Evolutionary conservation across 1,284 basidiomycete genomes (phyloP), one percentile per base, ranked within the genome.

Genomic region (Cutaneotrichosporon sp.): DNA sequence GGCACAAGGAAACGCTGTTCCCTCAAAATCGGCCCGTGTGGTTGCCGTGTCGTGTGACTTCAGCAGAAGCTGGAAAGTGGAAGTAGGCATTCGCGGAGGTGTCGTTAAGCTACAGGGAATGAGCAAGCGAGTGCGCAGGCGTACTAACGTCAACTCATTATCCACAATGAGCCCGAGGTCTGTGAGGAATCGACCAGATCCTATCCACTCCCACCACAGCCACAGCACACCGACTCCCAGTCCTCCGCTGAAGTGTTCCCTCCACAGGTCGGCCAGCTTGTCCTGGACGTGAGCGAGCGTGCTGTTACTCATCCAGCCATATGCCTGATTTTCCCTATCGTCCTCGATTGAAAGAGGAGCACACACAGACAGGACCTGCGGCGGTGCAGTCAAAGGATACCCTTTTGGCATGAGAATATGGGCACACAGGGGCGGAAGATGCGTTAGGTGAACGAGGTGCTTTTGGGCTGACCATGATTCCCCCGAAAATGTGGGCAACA

Each of bases 121-220:
- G 27, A 11, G 20, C 22, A n/a, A 22, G 3, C n/a, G 5, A 5
- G 8, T 12, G 24, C 6, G 6, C 6, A 29, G 27, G 27, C 27
- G 12, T 6, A 39, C 24, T 25, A 20, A 39, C 38, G 24, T 39
- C 22, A 39, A 24, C 4, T 20, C 26, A n/a, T 45, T 45, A 20
- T 52, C 54, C 10, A 57, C 27, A 10, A 55, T 12, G 32, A 67
- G 24, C 4, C 54, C 62, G 8, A 64, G 24, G 16, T 68, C 65
- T 0, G 3, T 3, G 1, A 72, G 50, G 31, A 68, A 72, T 1
- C 66, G 61, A 4, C 66, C 69, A 12, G 32, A 57, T 1, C 61
- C 61, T 0, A 74, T 49, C 71, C 71, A 74, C 24, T 74, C 71
- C 62, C 67, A 66, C 68, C 70, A 74, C 37, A 46, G 64, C 70